Evolutionary conservation across 2,329 filamentous ascomycete species (phyloP).

Genomic region (Lithohypha guttulata): DNA sequence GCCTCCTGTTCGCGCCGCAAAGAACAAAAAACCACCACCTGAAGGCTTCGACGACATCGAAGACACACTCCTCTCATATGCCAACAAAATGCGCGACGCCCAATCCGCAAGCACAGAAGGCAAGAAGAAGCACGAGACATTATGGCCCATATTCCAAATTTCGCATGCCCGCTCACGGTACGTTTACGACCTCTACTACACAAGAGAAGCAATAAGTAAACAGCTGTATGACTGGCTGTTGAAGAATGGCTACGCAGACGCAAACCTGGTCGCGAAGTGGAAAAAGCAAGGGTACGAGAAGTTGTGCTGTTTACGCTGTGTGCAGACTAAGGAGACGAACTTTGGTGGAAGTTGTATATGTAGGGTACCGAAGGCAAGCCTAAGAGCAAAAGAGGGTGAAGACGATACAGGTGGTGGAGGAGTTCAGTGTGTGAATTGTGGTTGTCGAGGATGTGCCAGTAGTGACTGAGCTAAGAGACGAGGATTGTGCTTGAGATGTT

Average conservation of each 20-base stretch:
- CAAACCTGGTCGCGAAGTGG: slow-evolving; percentile 96
- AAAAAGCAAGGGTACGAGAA: slow-evolving; percentile 99
- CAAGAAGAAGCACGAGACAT: slow-evolving; percentile 79
- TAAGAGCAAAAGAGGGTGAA: slow-evolving; percentile 69
- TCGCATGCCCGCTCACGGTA: slow-evolving; percentile 71
- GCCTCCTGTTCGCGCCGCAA: slow-evolving; percentile 48
- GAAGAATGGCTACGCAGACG: slow-evolving; percentile 93
- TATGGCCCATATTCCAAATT: slow-evolving; percentile 98
- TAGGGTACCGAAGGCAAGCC: slow-evolving; percentile 75
- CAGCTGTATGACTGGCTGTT: slow-evolving; percentile 89
- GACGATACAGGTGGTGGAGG: slow-evolving; percentile 26
- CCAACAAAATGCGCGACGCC: slow-evolving; percentile 64
- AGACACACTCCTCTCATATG: slow-evolving; percentile 56
- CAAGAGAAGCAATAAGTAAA: slow-evolving; percentile 90
- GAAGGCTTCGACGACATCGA: slow-evolving; percentile 59
- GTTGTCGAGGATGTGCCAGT: slow-evolving; percentile 81
- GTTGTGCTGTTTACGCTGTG: slow-evolving; percentile 89
- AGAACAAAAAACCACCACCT: slow-evolving; percentile 51
- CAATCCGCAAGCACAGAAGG: slow-evolving; percentile 73
- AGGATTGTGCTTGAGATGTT: not conserved
- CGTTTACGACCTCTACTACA: slow-evolving; percentile 95
- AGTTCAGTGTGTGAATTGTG: slow-evolving; percentile 89
- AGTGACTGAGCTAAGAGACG: slow-evolving; percentile 48
- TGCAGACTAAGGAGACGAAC: slow-evolving; percentile 99
- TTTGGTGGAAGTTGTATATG: slow-evolving; percentile 97